Conservation (phyloP, 164 flowering plant species). For the Malania oleifera region DNA sequence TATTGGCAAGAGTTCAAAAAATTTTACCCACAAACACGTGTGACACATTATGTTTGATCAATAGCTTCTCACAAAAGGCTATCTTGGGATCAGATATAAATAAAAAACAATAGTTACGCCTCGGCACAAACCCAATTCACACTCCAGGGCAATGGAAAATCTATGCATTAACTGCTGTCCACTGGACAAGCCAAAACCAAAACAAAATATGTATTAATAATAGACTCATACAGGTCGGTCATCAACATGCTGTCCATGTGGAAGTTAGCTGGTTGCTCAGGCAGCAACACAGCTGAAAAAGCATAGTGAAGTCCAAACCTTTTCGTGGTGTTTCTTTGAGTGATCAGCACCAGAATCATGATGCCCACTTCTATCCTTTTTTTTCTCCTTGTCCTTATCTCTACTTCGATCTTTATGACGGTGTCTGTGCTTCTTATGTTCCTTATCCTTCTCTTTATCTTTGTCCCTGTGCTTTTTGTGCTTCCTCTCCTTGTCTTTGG, state of each 20-base stretch:
- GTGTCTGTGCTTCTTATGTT: slow-evolving; percentile 73
- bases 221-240: not conserved
- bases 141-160: not conserved
- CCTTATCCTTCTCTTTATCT: slow-evolving; percentile 70
- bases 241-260: not conserved
- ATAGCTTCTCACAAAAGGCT: not conserved
- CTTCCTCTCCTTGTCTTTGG: slow-evolving; percentile 70
- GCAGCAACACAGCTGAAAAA: not conserved
- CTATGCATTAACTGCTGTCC: not conserved
- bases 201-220: not conserved
- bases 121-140: not conserved
- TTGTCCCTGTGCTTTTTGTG: slow-evolving; percentile 71
- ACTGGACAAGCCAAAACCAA: not conserved
- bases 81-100: not conserved
- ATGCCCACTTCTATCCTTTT: slow-evolving; percentile 58
- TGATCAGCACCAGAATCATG: slow-evolving; percentile 58
- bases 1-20: no score
- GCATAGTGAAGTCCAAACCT: slow-evolving; percentile 32
- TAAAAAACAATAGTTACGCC: not conserved
- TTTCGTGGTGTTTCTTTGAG: slow-evolving; percentile 67
- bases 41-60: not conserved
- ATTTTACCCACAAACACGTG: not conserved
- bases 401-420: slow-evolving; percentile 68
- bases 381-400: slow-evolving; percentile 68
- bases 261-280: not conserved